Conservation (phyloP, 2,329 filamentous ascomycete species). For the Cordyceps cateniannulata region DNA sequence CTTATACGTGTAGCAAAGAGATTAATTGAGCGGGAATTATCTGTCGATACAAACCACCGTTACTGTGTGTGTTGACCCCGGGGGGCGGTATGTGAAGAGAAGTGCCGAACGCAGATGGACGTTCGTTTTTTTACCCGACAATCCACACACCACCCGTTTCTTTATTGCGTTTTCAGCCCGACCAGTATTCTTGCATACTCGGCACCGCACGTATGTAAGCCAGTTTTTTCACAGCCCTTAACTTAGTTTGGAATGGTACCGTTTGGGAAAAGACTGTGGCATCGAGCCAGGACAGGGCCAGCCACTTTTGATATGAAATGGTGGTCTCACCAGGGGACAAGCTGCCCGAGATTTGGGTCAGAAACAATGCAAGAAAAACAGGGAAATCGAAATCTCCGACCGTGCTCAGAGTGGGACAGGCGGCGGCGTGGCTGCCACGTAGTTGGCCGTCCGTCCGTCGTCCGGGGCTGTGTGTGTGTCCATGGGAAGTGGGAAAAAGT, state of each 20-base stretch:
- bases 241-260: conserved; percentile 4
- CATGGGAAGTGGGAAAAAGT: no score
- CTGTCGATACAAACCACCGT: background rate
- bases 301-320: background rate
- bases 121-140: no score
- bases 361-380: conserved; percentile 1
- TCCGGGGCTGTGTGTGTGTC: background rate
- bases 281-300: background rate
- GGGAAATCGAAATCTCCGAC: conserved; percentile 7
- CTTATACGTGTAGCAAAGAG: no score
- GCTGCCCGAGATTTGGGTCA: background rate
- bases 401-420: conserved; percentile 9
- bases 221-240: background rate
- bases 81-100: background rate
- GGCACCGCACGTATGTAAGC: background rate
- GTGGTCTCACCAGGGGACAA: background rate
- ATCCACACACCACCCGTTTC: background rate
- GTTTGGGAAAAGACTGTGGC: background rate
- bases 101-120: no score
- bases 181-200: conserved; percentile 7
- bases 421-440: conserved; percentile 8
- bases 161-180: conserved; percentile 8
- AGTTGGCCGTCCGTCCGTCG: background rate
- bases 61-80: background rate
- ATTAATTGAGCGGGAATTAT: background rate